Conservation (phyloP, 208 protist species). For the Crithidia bombi region DNA sequence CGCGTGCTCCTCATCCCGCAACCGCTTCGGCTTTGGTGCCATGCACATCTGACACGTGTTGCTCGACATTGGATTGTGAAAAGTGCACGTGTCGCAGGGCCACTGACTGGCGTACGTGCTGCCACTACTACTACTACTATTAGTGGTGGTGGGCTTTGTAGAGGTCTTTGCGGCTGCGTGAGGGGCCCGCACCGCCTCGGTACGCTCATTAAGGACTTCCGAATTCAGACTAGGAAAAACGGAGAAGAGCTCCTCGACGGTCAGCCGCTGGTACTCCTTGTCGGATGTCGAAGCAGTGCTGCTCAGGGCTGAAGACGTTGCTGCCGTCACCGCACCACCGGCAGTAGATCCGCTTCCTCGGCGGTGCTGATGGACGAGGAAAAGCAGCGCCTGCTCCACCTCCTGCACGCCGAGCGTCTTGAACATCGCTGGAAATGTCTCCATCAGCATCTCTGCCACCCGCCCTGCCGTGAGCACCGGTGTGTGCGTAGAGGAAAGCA, state of each 20-base stretch:
- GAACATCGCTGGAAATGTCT: conserved; percentile 37
- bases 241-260: conserved; percentile 31
- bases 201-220: conserved; percentile 27
- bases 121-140: conserved; percentile 3
- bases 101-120: conserved; percentile 26
- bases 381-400: conserved; percentile 39
- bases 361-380: conserved; percentile 23
- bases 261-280: conserved; percentile 4
- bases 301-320: neutral
- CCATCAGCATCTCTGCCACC: conserved; percentile 35
- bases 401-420: conserved; percentile 38
- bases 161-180: neutral
- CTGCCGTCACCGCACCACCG: neutral
- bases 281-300: neutral
- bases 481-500: conserved; percentile 15
- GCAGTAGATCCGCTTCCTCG: neutral
- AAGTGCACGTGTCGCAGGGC: conserved; percentile 58
- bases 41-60: conserved; percentile 47
- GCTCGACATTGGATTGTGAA: conserved; percentile 38
- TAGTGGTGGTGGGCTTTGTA: neutral
- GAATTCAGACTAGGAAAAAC: conserved; percentile 25
- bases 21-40: conserved; percentile 31
- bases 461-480: conserved; percentile 15
- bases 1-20: conserved; percentile 20
- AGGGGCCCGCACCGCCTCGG: conserved; percentile 7